Evolutionary conservation across 345 rosid genomes (phyloP).

Genomic region (Lepidium didymum): DNA sequence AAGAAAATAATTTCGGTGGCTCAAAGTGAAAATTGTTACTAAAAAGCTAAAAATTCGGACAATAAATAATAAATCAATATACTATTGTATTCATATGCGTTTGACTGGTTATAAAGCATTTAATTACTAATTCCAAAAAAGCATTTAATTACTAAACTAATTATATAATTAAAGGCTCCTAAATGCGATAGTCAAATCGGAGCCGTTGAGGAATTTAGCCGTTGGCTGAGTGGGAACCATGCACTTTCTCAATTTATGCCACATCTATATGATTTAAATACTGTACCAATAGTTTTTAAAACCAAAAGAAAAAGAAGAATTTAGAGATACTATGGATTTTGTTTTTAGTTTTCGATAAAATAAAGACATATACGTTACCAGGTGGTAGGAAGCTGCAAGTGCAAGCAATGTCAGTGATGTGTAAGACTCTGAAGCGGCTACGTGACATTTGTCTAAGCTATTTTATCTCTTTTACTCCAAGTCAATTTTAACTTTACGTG

Average conservation of each 20-base stretch:
- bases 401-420: too few species aligned
- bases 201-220: slow-evolving; percentile 24
- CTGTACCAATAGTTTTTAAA: too few species aligned
- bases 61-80: neutral
- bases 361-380: too few species aligned
- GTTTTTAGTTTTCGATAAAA: too few species aligned
- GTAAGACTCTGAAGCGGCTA: too few species aligned
- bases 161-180: slow-evolving; percentile 13
- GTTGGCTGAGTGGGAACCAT: slow-evolving; percentile 25
- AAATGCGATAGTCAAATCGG: slow-evolving; percentile 9
- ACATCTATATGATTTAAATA: too few species aligned
- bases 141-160: neutral
- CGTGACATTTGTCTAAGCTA: too few species aligned
- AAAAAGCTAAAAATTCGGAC: neutral
- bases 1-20: slow-evolving; percentile 2
- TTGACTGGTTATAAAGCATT: neutral
- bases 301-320: too few species aligned
- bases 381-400: too few species aligned
- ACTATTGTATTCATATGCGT: neutral
- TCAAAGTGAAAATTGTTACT: neutral
- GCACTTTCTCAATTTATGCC: slow-evolving; percentile 1
- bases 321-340: too few species aligned
- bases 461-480: too few species aligned
- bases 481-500: too few species aligned
- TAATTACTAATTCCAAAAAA: neutral